phyloP scores from a whole-genome alignment of 306 rosid species.

The Vigna unguiculata region DNA sequence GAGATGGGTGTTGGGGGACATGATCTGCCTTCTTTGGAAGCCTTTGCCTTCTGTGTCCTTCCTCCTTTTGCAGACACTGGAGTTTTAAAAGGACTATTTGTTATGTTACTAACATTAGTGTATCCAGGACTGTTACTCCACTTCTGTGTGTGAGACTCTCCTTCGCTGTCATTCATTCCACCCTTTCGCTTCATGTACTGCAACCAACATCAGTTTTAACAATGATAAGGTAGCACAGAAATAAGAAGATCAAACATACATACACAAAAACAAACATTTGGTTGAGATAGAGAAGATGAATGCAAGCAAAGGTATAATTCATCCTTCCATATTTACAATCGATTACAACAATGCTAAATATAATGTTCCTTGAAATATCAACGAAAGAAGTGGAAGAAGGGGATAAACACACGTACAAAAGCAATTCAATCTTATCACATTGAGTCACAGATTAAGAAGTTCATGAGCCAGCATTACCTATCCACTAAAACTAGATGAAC shows the following conservation, averaged over 20 bases:
- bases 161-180: constrained; percentile 54
- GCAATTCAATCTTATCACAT: constrained; percentile 18
- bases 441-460: constrained; percentile 6
- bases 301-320: constrained; percentile 36
- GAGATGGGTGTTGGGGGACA: constrained; percentile 86
- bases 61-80: constrained; percentile 88
- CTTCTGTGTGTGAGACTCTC: constrained; percentile 51
- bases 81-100: constrained; percentile 70
- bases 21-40: constrained; percentile 67
- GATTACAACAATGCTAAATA: not conserved
- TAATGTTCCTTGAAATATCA: constrained; percentile 3
- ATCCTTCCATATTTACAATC: constrained; percentile 26
- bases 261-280: not conserved
- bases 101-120: constrained; percentile 45
- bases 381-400: not conserved
- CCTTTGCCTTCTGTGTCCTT: constrained; percentile 70
- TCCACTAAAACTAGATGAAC: constrained; percentile 15
- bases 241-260: constrained; percentile 5
- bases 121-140: constrained; percentile 65
- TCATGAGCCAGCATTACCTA: constrained; percentile 20
- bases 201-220: constrained; percentile 46
- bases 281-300: not conserved
- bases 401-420: not conserved
- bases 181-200: constrained; percentile 78
- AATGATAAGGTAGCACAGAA: constrained; percentile 19